phyloP scores from a whole-genome alignment of 1,284 basidiomycete genomes.

The Agaricales sp. region DNA sequence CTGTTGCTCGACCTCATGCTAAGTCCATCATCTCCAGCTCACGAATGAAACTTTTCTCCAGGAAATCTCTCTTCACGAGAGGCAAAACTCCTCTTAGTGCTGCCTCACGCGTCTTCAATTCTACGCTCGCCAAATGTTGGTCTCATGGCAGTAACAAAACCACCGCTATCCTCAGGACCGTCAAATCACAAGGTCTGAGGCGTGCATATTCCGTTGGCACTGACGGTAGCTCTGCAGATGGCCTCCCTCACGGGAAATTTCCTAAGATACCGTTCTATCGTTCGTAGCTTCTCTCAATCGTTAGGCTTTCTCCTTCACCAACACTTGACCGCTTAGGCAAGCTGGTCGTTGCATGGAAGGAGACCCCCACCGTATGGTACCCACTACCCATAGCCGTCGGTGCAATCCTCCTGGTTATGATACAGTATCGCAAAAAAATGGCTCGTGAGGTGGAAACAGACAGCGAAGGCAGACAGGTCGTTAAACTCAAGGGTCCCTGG shows the following conservation, averaged over 20 bases:
- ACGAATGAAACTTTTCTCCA: conserved; percentile 33
- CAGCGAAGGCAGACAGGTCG: conserved; percentile 56
- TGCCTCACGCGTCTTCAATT: conserved; percentile 41
- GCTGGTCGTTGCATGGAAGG: conserved; percentile 70
- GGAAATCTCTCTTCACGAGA: conserved; percentile 33
- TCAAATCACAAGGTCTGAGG: conserved; percentile 30
- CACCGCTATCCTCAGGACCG: conserved; percentile 32
- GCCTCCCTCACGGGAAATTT: conserved; percentile 17
- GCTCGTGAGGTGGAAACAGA: conserved; percentile 60
- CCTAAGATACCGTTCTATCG: conserved; percentile 38
- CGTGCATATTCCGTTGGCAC: conserved; percentile 35
- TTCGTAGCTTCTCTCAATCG: conserved; percentile 25
- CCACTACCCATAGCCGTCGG: conserved; percentile 90
- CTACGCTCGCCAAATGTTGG: conserved; percentile 37
- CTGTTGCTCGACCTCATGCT: too few species aligned
- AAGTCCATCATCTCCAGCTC: too few species aligned
- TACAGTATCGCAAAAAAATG: conserved; percentile 68
- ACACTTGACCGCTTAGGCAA: conserved; percentile 24
- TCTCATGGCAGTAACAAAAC: conserved; percentile 38
- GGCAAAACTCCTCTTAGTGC: conserved; percentile 40
- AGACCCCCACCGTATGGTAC: conserved; percentile 92
- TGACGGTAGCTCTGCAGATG: conserved; percentile 18
- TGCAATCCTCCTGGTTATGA: conserved; percentile 74
- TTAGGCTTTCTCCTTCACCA: conserved; percentile 3
- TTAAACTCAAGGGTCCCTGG: conserved; percentile 88